These are phyloP conservation scores for Aspergillus sp. DNA, from an alignment of 2,329 filamentous ascomycete genomes.

Conservation along the genomic window DNA sequence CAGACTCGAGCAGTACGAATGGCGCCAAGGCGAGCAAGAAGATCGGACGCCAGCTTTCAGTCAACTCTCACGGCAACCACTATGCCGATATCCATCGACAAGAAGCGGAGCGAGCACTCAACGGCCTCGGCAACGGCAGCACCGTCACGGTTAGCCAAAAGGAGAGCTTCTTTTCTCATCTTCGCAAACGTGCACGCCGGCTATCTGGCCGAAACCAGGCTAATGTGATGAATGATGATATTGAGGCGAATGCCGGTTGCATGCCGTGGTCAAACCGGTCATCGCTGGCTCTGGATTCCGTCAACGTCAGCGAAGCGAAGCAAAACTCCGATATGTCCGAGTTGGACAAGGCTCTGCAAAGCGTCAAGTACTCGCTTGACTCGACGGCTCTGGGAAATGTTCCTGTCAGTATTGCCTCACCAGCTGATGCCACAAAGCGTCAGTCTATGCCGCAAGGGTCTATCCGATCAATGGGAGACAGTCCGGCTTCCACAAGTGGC, in stretches of 20 bases:
- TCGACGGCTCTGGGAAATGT: constrained; percentile 42
- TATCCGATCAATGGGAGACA: constrained; percentile 35
- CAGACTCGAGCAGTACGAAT: constrained; percentile 41
- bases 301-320: constrained; percentile 52
- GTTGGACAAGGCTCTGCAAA: constrained; percentile 64
- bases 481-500: constrained; percentile 31
- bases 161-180: constrained; percentile 97
- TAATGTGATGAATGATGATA: constrained; percentile 80
- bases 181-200: constrained; percentile 88
- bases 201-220: constrained; percentile 90
- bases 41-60: constrained; percentile 90
- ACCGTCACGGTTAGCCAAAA: constrained; percentile 80
- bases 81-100: constrained; percentile 88
- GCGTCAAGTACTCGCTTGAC: constrained; percentile 63
- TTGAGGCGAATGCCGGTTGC: constrained; percentile 91
- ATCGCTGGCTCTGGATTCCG: constrained; percentile 75
- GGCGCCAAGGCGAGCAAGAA: constrained; percentile 77
- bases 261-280: constrained; percentile 87
- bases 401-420: constrained; percentile 41
- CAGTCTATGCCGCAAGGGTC: constrained; percentile 46
- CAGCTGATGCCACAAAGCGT: constrained; percentile 39
- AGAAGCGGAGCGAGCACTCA: constrained; percentile 88
- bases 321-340: constrained; percentile 61
- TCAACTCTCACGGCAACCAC: constrained; percentile 89
- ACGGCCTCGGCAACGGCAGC: constrained; percentile 71